Conservation (phyloP, 1,284 basidiomycete species). For the Amylostereum areolatum region DNA sequence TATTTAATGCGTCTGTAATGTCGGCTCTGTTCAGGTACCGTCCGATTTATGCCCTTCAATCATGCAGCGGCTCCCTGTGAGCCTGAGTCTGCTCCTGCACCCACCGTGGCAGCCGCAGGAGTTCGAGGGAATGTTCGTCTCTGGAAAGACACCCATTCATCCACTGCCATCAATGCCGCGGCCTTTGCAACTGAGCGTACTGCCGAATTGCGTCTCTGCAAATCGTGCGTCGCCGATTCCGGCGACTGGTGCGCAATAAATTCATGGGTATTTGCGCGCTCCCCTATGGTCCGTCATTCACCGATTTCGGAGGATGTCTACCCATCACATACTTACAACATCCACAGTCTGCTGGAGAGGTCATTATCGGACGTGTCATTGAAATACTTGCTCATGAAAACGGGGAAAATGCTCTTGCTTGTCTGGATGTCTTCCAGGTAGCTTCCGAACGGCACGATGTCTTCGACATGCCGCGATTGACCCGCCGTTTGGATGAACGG, state of each 20-base stretch:
- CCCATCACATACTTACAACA: too few relatives aligned
- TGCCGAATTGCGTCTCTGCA: neutral
- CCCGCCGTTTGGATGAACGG: conserved; percentile 5
- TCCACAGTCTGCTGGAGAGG: too few relatives aligned
- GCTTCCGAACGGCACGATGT: conserved; percentile 1
- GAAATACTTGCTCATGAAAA: neutral
- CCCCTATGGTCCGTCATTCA: conserved; percentile 4
- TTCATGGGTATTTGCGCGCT: conserved; percentile 7
- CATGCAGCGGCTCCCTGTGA: too few relatives aligned
- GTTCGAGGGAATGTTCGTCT: too few relatives aligned
- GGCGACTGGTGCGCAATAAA: conserved; percentile 3
- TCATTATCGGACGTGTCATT: conserved; percentile 3
- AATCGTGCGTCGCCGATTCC: conserved; percentile 1
- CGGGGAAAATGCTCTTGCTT: neutral
- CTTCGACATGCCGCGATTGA: conserved; percentile 5
- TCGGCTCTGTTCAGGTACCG: too few relatives aligned
- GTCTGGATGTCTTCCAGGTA: conserved; percentile 1
- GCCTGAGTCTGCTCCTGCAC: too few relatives aligned
- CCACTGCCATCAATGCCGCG: neutral
- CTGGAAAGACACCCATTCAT: neutral
- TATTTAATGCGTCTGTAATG: too few relatives aligned
- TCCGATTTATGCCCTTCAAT: too few relatives aligned
- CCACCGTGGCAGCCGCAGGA: too few relatives aligned
- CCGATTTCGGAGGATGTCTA: too few relatives aligned
- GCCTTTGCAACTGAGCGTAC: neutral